Evolutionary conservation across 1,284 basidiomycete genomes (phyloP), one percentile per base, ranked within the genome.

Genomic region (Mycena sp.): DNA sequence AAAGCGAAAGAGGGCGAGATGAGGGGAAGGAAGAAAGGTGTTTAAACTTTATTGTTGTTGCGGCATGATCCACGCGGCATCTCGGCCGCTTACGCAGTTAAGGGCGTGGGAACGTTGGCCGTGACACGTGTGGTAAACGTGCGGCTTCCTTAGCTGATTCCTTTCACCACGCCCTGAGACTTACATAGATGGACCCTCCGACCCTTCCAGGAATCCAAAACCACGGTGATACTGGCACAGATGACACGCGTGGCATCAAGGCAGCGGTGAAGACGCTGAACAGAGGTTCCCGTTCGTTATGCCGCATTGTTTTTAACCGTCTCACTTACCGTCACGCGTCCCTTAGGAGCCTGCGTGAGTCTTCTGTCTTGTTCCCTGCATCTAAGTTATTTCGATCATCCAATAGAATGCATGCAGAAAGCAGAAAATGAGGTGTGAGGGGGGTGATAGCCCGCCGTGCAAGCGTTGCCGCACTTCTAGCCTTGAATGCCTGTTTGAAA

Each of bases 391-490:
- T 30, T 59, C 61, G 52, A 52, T 58, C 37, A 37, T 46, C 45
- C 59, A 41, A 57, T 69, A 92, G 91, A 92, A 92, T 87, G 90
- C 90, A n/a, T 93, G 91, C 76, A 83, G 91, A 69, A 92, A 92
- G 72, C 92, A 94, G 78, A 94, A 94, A 78, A 94, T 94, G 92
- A 83, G 91, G 69, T 94, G 92, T 70, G 92, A 95, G 81, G 93
- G 93, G 6, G 94, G 94, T 44, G 94, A 96, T 76, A 93, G 92
- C 69, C 94, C 94, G 28, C 95, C 95, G 19, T 97, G 95, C 77
- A 90, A 92, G 72, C 87, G 95, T 40, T 97, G 95, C 76, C 85
- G 91, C 48, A 92, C 94, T 70, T 88, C 91, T 23, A 90, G 92
- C 9, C 83, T 95, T 21, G 90, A 93, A 51, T 96, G 94, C 80